Conservation (phyloP, 2,329 filamentous ascomycete genomes). For the Decorospora gaudefroyi region DNA sequence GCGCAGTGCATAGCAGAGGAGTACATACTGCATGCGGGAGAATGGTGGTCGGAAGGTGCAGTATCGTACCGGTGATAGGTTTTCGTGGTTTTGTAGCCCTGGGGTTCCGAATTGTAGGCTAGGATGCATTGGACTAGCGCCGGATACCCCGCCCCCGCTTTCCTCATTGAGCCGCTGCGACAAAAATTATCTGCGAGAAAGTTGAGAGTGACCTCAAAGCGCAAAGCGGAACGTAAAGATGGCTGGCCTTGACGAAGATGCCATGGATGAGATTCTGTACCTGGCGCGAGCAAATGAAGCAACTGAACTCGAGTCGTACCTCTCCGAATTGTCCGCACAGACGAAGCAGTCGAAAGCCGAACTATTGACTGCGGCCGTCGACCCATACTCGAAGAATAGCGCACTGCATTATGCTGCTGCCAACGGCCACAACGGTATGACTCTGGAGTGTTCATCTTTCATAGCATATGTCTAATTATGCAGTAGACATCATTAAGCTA, state of each 20-base stretch:
- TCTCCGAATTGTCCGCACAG: constrained; percentile 65
- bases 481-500: constrained; percentile 41
- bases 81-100: background rate
- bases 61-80: background rate
- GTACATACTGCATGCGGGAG: constrained; percentile 6
- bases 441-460: background rate
- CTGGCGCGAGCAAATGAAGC: constrained; percentile 78
- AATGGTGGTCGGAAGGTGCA: constrained; percentile 8
- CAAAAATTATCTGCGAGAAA: constrained; percentile 21
- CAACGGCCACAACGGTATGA: constrained; percentile 78
- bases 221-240: constrained; percentile 18
- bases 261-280: constrained; percentile 91
- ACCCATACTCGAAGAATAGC: constrained; percentile 76
- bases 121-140: constrained; percentile 8
- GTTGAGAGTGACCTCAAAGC: constrained; percentile 1
- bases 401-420: constrained; percentile 88
- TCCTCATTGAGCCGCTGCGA: constrained; percentile 12
- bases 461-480: constrained; percentile 25
- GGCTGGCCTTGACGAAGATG: constrained; percentile 61
- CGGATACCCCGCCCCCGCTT: constrained; percentile 24
- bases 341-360: constrained; percentile 63
- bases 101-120: constrained; percentile 3
- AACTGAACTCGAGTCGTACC: constrained; percentile 64
- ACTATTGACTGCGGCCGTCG: constrained; percentile 71
- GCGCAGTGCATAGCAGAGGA: constrained; percentile 9